Percentiles rank a stretch among this genome's conserved stretches.
phyloP scores from a whole-genome alignment of 176 grass and related monocot species.

The Carex cristatella region DNA sequence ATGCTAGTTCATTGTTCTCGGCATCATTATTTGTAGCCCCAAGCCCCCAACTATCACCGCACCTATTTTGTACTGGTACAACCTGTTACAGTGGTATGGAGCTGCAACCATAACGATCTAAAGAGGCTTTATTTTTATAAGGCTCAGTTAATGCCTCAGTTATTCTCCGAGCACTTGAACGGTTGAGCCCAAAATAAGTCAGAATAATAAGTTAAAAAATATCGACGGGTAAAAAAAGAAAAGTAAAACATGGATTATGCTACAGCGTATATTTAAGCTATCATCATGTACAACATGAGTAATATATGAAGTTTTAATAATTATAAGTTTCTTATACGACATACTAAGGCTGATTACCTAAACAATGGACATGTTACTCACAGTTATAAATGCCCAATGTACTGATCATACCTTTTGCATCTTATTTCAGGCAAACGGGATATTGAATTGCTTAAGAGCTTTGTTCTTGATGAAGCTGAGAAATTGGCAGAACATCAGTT shows the following conservation, averaged over 20 bases:
- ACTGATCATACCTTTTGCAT: background rate
- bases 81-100: background rate
- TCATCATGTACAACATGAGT: background rate
- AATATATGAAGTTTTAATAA: background rate
- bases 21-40: background rate
- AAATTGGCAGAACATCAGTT: slow-evolving; percentile 49
- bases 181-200: background rate
- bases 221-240: background rate
- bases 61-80: background rate
- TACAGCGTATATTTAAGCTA: background rate
- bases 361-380: background rate
- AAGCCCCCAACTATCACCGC: background rate
- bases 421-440: slow-evolving; percentile 56
- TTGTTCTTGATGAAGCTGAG: slow-evolving; percentile 66
- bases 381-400: background rate
- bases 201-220: background rate
- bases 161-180: background rate
- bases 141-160: background rate
- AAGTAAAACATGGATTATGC: background rate
- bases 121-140: background rate
- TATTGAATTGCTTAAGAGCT: slow-evolving; percentile 71
- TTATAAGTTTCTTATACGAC: background rate
- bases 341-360: background rate
- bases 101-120: background rate
- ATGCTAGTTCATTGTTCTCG: background rate